Evolutionary conservation across 352 stramenopile genomes (phyloP).

Genomic region (Phytophthora sojae): DNA sequence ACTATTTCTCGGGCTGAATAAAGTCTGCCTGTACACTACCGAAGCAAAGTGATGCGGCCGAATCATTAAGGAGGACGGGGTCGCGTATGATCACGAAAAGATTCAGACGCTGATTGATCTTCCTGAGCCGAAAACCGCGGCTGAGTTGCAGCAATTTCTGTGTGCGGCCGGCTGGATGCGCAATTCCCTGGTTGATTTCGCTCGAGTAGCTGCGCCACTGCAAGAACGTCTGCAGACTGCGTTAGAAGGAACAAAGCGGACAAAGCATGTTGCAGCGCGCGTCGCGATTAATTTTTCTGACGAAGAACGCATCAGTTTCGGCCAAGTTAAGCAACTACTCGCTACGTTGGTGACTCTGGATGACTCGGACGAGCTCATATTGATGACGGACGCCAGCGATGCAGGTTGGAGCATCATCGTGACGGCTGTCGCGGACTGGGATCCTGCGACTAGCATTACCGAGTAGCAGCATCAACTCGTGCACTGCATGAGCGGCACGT

Average conservation of each 20-base stretch:
- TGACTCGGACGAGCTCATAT: constrained; percentile 1
- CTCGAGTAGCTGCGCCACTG: constrained; percentile 10
- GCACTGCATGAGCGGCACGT: not conserved
- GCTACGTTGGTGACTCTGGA: not conserved
- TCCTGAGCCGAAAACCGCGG: not conserved
- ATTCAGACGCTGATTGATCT: constrained; percentile 15
- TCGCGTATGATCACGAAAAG: constrained; percentile 2
- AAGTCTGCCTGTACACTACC: constrained; percentile 5
- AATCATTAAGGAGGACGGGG: constrained; percentile 3
- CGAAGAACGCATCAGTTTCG: not conserved
- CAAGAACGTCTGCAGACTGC: not conserved
- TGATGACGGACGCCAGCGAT: constrained; percentile 7
- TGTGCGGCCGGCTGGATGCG: constrained; percentile 13
- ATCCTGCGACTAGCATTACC: not conserved
- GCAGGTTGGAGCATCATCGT: not conserved
- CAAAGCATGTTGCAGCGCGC: constrained; percentile 1
- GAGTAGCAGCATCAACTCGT: not conserved
- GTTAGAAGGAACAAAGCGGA: constrained; percentile 1
- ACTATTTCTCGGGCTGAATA: constrained; percentile 7
- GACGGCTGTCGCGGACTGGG: not conserved
- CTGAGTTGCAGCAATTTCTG: constrained; percentile 7
- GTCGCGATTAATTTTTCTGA: not conserved
- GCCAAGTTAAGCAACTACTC: constrained; percentile 4
- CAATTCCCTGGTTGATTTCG: constrained; percentile 8
- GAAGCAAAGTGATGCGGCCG: constrained; percentile 8